A percentile compares a stretch with the other conserved stretches of the same genome.
These are phyloP conservation scores for sweet orange (Citrus sinensis) DNA, from an alignment of 345 rosid species.

Conservation along the genomic window DNA sequence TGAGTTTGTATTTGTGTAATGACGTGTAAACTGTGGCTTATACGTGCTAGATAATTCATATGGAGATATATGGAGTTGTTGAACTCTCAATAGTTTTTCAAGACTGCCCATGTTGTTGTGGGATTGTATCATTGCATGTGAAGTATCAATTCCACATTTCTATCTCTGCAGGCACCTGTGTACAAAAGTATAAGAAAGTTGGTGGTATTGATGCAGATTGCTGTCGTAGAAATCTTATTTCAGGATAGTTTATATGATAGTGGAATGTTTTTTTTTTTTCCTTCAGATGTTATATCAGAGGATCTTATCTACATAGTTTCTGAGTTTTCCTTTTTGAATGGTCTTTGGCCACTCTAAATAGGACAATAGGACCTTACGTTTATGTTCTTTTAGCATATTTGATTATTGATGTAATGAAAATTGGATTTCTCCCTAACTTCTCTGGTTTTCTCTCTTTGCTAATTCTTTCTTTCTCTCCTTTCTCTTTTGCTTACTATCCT, in stretches of 20 bases:
- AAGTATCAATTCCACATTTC: neutral
- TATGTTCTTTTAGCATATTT: neutral
- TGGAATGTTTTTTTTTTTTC: neutral
- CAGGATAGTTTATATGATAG: neutral
- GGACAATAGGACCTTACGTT: neutral
- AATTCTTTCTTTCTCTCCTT: neutral
- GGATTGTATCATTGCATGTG: neutral
- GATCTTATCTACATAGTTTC: neutral
- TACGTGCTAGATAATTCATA: neutral
- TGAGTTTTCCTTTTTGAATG: neutral
- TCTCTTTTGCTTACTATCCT: neutral
- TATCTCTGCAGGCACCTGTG: neutral
- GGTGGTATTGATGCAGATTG: neutral
- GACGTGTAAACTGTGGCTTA: neutral
- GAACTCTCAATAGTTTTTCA: neutral
- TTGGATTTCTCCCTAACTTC: neutral
- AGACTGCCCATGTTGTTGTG: neutral
- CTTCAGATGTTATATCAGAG: neutral
- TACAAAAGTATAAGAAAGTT: neutral
- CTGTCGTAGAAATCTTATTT: neutral
- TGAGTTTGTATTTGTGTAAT: neutral
- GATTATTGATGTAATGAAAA: neutral
- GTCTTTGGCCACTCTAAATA: neutral
- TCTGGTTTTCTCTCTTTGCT: neutral
- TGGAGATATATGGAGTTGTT: constrained; percentile 1